Conservation (phyloP, 2,329 filamentous ascomycete genomes). For the Verticillium alfalfae region DNA sequence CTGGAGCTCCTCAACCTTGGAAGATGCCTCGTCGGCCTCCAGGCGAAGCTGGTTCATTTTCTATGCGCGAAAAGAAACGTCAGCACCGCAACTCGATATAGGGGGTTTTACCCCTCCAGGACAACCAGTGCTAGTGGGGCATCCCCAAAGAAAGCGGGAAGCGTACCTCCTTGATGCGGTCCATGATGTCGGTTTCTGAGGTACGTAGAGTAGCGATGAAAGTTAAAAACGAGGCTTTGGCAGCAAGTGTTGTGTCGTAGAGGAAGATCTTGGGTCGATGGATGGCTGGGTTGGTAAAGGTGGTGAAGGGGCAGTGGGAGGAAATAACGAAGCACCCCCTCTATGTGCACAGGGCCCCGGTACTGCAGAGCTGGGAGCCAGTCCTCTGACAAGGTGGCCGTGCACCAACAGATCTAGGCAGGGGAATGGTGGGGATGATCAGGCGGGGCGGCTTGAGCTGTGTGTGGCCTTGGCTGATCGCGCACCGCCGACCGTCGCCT, state of each 20-base stretch:
- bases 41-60: conserved; percentile 93
- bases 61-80: conserved; percentile 37
- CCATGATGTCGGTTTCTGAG: conserved; percentile 48
- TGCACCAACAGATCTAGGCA: background rate
- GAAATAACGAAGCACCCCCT: conserved; percentile 18
- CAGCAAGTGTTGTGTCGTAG: background rate
- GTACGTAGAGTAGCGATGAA: background rate
- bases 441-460: conserved; percentile 1
- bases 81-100: conserved; percentile 9
- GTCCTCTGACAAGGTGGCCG: background rate
- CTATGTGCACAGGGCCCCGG: conserved; percentile 31
- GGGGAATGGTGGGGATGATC: background rate
- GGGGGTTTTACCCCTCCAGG: conserved; percentile 14
- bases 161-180: conserved; percentile 86
- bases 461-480: background rate
- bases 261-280: background rate
- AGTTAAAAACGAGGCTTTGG: background rate
- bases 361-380: background rate
- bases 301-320: conserved; percentile 1
- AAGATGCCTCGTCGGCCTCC: conserved; percentile 80
- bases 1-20: conserved; percentile 84
- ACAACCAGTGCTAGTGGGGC: conserved; percentile 15
- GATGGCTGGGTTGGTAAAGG: background rate
- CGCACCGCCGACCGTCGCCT: background rate
- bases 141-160: conserved; percentile 22